phyloP scores from a whole-genome alignment of 1,139 yeast species.

The Candida glucosophila region DNA sequence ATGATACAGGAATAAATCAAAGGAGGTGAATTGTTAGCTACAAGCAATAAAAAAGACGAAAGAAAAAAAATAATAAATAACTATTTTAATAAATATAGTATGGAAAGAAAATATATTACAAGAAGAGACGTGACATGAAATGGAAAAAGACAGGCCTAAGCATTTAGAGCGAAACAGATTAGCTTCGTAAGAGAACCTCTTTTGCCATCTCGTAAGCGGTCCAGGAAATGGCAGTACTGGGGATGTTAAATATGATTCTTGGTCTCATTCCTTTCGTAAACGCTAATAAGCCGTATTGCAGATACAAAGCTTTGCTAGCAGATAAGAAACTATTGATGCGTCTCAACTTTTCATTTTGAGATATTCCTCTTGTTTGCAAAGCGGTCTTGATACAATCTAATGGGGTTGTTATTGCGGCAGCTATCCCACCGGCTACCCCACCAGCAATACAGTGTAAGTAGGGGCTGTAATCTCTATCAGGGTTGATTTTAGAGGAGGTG shows the following conservation, averaged over 20 bases:
- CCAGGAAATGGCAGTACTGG: constrained; percentile 97
- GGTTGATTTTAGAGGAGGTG: constrained; percentile 68
- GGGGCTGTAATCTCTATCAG: constrained; percentile 75
- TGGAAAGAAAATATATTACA: background rate
- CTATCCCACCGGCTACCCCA: constrained; percentile 91
- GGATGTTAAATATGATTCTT: constrained; percentile 86
- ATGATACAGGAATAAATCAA: constrained; percentile 3
- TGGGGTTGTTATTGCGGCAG: constrained; percentile 95
- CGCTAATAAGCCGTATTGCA: constrained; percentile 59
- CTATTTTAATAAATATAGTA: constrained; percentile 1
- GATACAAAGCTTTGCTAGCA: constrained; percentile 65
- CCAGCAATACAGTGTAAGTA: constrained; percentile 89
- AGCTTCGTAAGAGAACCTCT: constrained; percentile 38
- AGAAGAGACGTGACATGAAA: background rate
- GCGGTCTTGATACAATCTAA: constrained; percentile 91
- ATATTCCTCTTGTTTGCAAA: constrained; percentile 66
- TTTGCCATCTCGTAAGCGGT: constrained; percentile 98
- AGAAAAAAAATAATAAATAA: background rate
- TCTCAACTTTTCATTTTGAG: constrained; percentile 42
- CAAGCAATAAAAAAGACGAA: background rate
- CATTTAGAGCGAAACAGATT: constrained; percentile 1
- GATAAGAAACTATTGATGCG: constrained; percentile 59
- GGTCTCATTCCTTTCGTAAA: constrained; percentile 85
- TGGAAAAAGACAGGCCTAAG: background rate
- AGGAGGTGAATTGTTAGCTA: background rate